Evolutionary conservation across 257 asterid genomes (phyloP).

Genomic region (Petunia secreta): DNA sequence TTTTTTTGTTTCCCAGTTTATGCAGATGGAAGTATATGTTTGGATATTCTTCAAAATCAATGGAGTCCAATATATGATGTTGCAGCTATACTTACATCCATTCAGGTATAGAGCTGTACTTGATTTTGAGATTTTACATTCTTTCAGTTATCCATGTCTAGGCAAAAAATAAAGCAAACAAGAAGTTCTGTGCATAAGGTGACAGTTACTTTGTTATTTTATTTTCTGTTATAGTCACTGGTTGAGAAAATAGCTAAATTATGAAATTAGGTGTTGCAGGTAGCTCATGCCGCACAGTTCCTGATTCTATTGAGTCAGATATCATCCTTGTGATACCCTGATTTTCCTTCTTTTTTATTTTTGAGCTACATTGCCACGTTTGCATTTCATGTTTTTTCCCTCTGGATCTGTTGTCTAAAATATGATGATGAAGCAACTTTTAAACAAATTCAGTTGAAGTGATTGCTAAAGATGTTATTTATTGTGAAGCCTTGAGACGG

Average conservation of each 20-base stretch:
- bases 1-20: conserved; percentile 59
- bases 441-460: not conserved
- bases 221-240: not conserved
- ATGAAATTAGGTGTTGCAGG: not conserved
- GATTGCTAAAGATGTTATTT: not conserved
- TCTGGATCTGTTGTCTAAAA: not conserved
- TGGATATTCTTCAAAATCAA: conserved; percentile 94
- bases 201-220: not conserved
- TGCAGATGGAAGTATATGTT: conserved; percentile 94
- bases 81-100: conserved; percentile 89
- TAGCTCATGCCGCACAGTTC: not conserved
- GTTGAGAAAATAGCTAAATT: not conserved
- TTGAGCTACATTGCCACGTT: not conserved
- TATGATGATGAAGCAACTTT: not conserved
- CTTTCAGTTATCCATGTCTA: not conserved
- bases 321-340: conserved; percentile 12
- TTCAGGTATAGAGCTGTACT: conserved; percentile 59
- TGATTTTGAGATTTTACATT: not conserved
- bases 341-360: not conserved
- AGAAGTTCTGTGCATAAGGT: no score
- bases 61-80: conserved; percentile 97
- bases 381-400: not conserved
- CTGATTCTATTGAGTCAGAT: not conserved
- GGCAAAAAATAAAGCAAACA: no score
- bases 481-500: not conserved